Base-by-base conservation (phyloP, 371 early-diverging fungal species). In the Amoeboaphelidium occidentale region DNA sequence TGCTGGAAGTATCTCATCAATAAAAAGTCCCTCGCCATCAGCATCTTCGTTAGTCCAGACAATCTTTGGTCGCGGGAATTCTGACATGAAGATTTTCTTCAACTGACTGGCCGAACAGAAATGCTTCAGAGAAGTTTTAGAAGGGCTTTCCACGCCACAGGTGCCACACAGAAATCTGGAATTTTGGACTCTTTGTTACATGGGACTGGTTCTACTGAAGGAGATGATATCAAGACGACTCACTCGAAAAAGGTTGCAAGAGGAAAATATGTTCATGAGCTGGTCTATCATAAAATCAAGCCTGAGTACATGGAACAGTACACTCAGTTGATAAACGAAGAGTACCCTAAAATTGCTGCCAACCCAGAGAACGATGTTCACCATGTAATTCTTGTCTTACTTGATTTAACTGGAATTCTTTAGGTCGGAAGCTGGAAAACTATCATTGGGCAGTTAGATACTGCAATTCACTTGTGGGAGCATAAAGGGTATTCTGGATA, bases 401-500 rank as follows among this genome's bases (percentile, higher is more conserved):
- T n/a, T n/a, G n/a, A n/a, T n/a, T n/a, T n/a, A n/a, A n/a, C n/a
- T n/a, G n/a, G n/a, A n/a, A n/a, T n/a, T n/a, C n/a, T n/a, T n/a
- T n/a, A n/a, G n/a, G 81, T 81, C 46, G 91, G 91, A 41, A 82
- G 83, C 61, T 91, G 84, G 83, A 65, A 69, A 45, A 75, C 77
- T 23, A 70, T 79, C 49, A 74, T 91, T 50, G 93, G 93, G 21
- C 76, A 79, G 27, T 62, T 81, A 47, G 91, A 88, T 62, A 78
- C 79, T 47, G 81, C 24, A 67, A 79, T 87, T 43, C 91, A 90
- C 52, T 75, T 90, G 55, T 88, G 88, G 89, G 84, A 90, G 62
- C 88, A 84, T 65, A 69, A 81, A 52, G 81, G 84, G 3, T 90
- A 88, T 58, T 68, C 68, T 6, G 84, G 81, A n/a, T 79, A 82